These are phyloP conservation scores for Elasticomyces elasticus DNA, from an alignment of 495 filamentous ascomycete species.

Conservation along the genomic window DNA sequence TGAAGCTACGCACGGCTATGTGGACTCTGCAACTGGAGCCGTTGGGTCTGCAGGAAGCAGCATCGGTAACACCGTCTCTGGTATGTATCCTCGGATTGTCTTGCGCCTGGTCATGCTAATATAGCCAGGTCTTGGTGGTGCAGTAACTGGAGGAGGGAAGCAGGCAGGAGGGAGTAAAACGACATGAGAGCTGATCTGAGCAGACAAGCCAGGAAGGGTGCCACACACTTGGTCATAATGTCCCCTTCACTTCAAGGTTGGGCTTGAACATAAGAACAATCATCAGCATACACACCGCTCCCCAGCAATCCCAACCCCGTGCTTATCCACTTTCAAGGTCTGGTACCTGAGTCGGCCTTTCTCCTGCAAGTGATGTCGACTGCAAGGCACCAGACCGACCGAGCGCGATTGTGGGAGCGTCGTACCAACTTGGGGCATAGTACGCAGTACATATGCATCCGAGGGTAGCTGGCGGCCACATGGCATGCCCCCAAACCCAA, in stretches of 20 bases:
- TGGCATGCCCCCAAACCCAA: neutral
- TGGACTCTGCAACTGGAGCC: constrained; percentile 7
- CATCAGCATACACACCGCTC: too few species aligned
- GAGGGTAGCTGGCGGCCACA: neutral
- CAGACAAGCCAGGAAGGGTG: too few species aligned
- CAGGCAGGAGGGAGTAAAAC: neutral
- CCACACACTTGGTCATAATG: too few species aligned
- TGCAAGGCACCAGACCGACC: neutral
- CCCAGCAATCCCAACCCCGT: too few species aligned
- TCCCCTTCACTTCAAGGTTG: too few species aligned
- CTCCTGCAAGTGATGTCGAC: neutral
- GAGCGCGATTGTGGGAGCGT: neutral
- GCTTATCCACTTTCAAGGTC: too few species aligned
- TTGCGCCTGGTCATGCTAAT: too few species aligned
- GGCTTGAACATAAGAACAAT: too few species aligned
- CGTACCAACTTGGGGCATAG: neutral
- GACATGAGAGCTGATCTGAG: too few species aligned
- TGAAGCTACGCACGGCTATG: constrained; percentile 5
- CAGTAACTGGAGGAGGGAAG: constrained; percentile 6
- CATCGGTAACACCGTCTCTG: neutral
- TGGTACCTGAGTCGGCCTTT: too few species aligned
- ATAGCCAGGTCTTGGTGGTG: constrained; percentile 1
- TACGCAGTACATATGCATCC: neutral
- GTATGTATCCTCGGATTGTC: too few species aligned
- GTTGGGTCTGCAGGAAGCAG: neutral